Percentiles rank a stretch among this genome's conserved stretches.
phyloP scores from a whole-genome alignment of 495 filamentous ascomycete species.

The Penicillium angulare region DNA sequence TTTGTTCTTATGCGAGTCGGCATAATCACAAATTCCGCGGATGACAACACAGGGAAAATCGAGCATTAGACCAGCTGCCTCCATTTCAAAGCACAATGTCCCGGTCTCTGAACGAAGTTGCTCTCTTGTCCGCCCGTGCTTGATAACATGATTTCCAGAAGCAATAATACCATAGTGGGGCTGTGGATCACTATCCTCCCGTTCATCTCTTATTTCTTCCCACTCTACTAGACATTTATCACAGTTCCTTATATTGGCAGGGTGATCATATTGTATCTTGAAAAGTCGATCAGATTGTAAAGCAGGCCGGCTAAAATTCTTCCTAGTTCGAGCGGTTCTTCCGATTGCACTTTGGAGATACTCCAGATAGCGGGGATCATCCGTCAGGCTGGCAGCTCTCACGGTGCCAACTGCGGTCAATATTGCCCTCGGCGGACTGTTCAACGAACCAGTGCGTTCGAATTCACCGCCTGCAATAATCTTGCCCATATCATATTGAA shows the following conservation, averaged over 20 bases:
- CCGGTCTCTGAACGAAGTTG: background rate
- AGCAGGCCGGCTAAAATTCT: constrained; percentile 5
- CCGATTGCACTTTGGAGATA: constrained; percentile 17
- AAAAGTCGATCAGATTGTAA: background rate
- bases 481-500: constrained; percentile 7
- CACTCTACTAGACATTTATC: background rate
- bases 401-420: constrained; percentile 22
- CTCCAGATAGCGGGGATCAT: constrained; percentile 11
- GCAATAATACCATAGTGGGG: background rate
- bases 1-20: constrained; percentile 4
- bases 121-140: background rate
- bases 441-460: constrained; percentile 30
- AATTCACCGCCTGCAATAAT: constrained; percentile 32
- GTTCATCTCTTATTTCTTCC: background rate
- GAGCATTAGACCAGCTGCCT: constrained; percentile 2
- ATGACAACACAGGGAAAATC: constrained; percentile 3
- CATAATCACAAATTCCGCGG: constrained; percentile 3
- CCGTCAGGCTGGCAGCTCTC: constrained; percentile 16
- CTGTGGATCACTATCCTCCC: background rate
- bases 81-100: background rate
- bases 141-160: background rate
- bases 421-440: constrained; percentile 23
- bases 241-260: background rate
- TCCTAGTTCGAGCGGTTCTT: constrained; percentile 18
- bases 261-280: background rate